phyloP scores from a whole-genome alignment of 2,329 filamentous ascomycete species.

The Niveomyces coronatus region DNA sequence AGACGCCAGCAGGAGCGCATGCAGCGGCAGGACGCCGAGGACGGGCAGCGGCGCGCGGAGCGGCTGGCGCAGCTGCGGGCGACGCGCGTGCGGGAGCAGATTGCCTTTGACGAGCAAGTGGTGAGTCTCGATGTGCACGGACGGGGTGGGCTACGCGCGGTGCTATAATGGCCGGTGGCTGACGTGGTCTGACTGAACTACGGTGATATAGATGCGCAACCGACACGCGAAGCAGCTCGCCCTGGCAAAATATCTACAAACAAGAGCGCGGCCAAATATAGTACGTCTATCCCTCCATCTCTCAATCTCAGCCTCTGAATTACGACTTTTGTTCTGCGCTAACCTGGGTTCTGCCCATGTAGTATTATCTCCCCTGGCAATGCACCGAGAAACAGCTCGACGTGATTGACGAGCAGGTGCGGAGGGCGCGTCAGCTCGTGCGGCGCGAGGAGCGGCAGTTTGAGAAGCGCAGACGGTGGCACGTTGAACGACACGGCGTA shows the following conservation, averaged over 20 bases:
- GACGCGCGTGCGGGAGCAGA: conserved; percentile 58
- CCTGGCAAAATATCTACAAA: conserved; percentile 63
- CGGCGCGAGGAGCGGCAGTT: conserved; percentile 56
- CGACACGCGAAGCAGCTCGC: conserved; percentile 63
- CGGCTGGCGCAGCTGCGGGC: conserved; percentile 51
- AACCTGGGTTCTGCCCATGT: neutral
- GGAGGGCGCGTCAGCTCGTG: conserved; percentile 52
- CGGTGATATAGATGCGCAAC: conserved; percentile 54
- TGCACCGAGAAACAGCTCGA: conserved; percentile 58
- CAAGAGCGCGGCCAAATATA: conserved; percentile 59
- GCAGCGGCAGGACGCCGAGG: conserved; percentile 61
- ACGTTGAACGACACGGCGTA: conserved; percentile 18
- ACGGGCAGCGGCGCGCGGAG: conserved; percentile 55
- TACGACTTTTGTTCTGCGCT: neutral
- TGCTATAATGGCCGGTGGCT: no score
- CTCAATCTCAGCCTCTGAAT: no score
- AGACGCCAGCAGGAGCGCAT: conserved; percentile 69
- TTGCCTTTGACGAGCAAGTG: conserved; percentile 63
- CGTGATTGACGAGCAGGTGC: conserved; percentile 59
- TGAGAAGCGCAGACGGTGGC: conserved; percentile 34
- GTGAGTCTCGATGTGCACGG: no score
- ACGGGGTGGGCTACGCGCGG: no score
- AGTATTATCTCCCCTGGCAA: conserved; percentile 86
- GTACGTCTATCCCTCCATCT: conserved; percentile 41
- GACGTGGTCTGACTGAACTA: conserved; percentile 12